Evolutionary conservation across 2,329 filamentous ascomycete genomes (phyloP), one percentile per base, ranked within the genome.

Genomic region (Neofusicoccum kwambonambiense): DNA sequence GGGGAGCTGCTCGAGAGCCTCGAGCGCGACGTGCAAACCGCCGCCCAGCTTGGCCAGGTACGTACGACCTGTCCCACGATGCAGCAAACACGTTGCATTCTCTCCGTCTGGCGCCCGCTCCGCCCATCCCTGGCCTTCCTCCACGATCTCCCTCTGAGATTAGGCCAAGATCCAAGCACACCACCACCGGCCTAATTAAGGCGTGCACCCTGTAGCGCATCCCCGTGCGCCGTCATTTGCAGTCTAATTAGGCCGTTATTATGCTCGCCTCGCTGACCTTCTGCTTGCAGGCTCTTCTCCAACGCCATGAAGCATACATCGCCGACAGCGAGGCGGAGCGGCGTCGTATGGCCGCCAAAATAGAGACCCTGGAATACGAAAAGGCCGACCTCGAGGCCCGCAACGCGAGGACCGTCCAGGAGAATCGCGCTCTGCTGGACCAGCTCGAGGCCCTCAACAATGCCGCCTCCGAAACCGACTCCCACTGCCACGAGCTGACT

Each of bases 221-320:
- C 34, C 47, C 56, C 56, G 56, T 60, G 56, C 60, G 49, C 35
- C 11, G 60, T 62, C 35, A 45, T 64, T 64, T 64, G 41, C 50
- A 35, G n/a, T 45, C 50, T 47, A 54, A 54, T 39, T 37, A 34
- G 22, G 56, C 6, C 61, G 39, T 44, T 37, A 56, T 52, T 37
- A 64, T 64, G 61, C 44, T 49, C 4, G 13, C 61, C 39, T 47
- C 61, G 50, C 89, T 94, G 79, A 94, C 86, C 62, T 90, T 87
- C 79, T 81, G 85, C 62, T 78, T 90, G 66, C 88, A 98, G 95
- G 93, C 93, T 66, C 84, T 99, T 64, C 87, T 99, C 47, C 88
- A 90, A 69, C 90, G 94, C 72, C 93, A 99, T 85, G 93, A 98
- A 82, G 88, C 91, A 66, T 97, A 96, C 79, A 94, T 97, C 84